These are phyloP conservation scores for Solanum rostratum DNA, from an alignment of 257 asterid genomes.

Conservation along the genomic window DNA sequence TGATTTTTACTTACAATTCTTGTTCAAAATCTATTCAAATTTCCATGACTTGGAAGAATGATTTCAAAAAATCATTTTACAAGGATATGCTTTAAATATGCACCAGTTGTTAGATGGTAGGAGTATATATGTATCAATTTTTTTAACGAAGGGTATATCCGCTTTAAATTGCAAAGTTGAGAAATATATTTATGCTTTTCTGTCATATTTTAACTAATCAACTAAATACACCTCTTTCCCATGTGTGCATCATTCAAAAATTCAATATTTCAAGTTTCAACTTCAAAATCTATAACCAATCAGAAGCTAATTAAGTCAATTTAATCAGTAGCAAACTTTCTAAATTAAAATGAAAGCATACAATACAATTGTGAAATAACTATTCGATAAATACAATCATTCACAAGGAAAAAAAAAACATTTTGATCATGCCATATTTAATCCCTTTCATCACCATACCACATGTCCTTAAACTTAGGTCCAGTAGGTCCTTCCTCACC, in stretches of 20 bases:
- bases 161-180: no score
- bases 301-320: neutral
- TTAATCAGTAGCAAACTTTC: neutral
- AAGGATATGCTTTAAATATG: neutral
- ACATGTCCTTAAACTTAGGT: slow-evolving; percentile 68
- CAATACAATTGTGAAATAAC: neutral
- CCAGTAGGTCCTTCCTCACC: slow-evolving; percentile 90
- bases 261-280: neutral
- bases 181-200: no score
- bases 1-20: neutral
- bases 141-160: no score
- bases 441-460: slow-evolving; percentile 70
- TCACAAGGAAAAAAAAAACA: neutral
- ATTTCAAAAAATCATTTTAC: neutral
- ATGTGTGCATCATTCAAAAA: neutral
- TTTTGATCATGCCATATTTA: neutral
- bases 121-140: no score
- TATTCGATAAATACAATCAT: neutral
- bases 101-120: no score
- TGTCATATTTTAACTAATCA: neutral
- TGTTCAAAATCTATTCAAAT: neutral
- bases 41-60: neutral
- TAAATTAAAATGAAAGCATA: neutral
- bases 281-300: neutral
- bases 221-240: neutral